A percentile compares a stretch with the other conserved stretches of the same genome.
Conservation (phyloP, 352 stramenopile genomes). For the Phytophthora uliginosa region DNA sequence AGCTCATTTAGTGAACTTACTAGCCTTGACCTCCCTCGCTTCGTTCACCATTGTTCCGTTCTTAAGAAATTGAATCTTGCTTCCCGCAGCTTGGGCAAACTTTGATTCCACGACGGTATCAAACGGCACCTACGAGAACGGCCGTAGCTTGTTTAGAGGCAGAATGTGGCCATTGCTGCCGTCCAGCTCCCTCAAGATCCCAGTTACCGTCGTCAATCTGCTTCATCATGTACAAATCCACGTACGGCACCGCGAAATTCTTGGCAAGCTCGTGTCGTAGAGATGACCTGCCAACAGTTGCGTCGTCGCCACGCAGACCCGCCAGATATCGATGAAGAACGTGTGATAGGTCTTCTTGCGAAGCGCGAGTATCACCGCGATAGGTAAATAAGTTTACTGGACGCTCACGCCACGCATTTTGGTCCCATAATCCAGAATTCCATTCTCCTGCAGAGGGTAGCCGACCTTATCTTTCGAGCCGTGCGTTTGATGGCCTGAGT, state of each 20-base stretch:
- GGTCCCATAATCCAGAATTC: neutral
- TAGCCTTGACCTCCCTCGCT: no score
- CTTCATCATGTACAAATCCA: constrained; percentile 50
- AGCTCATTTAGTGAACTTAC: no score
- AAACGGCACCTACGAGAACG: constrained; percentile 30
- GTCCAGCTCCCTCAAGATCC: constrained; percentile 29
- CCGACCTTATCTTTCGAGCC: no score
- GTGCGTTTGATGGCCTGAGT: no score
- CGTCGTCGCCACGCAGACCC: constrained; percentile 44
- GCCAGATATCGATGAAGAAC: constrained; percentile 43
- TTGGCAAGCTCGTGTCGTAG: constrained; percentile 40
- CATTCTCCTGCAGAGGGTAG: no score
- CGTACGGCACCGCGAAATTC: constrained; percentile 29
- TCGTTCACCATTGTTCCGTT: no score
- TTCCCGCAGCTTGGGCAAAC: constrained; percentile 25
- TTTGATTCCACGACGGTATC: constrained; percentile 43
- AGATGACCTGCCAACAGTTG: constrained; percentile 43
- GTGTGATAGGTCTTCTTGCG: constrained; percentile 55
- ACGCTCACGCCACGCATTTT: neutral
- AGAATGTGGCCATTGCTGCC: constrained; percentile 18
- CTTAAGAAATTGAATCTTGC: no score
- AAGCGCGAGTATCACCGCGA: constrained; percentile 24
- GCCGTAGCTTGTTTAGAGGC: constrained; percentile 27
- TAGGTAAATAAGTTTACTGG: neutral
- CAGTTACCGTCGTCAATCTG: constrained; percentile 11